Evolutionary conservation across 2,329 filamentous ascomycete genomes (phyloP).

Genomic region (Ampelomyces quisqualis): DNA sequence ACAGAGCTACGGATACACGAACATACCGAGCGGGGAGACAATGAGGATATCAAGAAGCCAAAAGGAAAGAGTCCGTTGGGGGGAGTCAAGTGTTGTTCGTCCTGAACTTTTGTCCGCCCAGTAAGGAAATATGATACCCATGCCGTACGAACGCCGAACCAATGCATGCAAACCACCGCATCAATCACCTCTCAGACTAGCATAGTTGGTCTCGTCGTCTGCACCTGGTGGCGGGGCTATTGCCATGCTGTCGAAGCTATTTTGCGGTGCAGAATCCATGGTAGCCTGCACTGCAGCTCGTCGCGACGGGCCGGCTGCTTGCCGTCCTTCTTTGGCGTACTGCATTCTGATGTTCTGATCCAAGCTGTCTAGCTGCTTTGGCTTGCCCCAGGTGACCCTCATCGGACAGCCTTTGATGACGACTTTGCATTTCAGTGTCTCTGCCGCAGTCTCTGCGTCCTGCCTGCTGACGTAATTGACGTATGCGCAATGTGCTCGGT

Average conservation of each 20-base stretch:
- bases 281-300: conserved; percentile 39
- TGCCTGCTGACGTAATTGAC: conserved; percentile 88
- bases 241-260: conserved; percentile 47
- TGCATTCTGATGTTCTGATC: conserved; percentile 79
- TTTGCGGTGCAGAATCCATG: conserved; percentile 46
- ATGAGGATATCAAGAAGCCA: conserved; percentile 77
- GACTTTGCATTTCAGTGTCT: conserved; percentile 80
- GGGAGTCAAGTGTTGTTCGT: conserved; percentile 43
- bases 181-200: conserved; percentile 80
- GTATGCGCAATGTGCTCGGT: conserved; percentile 96
- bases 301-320: conserved; percentile 28
- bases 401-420: conserved; percentile 90
- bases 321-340: conserved; percentile 75
- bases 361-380: conserved; percentile 88
- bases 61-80: conserved; percentile 46
- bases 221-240: conserved; percentile 78
- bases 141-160: conserved; percentile 29
- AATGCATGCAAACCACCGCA: conserved; percentile 17
- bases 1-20: conserved; percentile 85
- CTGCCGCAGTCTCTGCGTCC: conserved; percentile 81
- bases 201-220: conserved; percentile 78
- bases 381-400: conserved; percentile 87
- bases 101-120: conserved; percentile 32
- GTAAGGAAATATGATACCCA: conserved; percentile 37
- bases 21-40: conserved; percentile 87